A percentile compares a stretch with the other conserved stretches of the same genome.
Conservation (phyloP, 1,284 basidiomycete species). For the Chiua sp. region DNA sequence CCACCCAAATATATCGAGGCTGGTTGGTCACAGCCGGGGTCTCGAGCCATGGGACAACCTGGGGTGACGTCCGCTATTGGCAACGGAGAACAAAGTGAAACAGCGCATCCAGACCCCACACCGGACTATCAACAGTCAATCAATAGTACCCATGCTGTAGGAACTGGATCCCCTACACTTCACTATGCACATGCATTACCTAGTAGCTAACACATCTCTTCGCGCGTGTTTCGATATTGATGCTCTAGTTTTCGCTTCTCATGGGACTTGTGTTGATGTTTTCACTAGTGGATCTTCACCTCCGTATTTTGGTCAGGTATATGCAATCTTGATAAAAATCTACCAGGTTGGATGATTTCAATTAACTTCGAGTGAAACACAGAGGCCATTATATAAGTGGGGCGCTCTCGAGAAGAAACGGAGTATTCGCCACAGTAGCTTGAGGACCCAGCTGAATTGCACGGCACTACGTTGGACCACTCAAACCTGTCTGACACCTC, state of each 20-base stretch:
- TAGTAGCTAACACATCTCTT: slow-evolving; percentile 10
- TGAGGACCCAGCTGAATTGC: too few relatives aligned
- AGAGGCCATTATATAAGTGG: neutral
- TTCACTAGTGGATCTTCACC: neutral
- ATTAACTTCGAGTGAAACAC: neutral
- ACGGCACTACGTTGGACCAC: too few relatives aligned
- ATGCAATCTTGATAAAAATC: too few relatives aligned
- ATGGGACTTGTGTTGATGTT: neutral
- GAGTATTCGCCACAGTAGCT: too few relatives aligned
- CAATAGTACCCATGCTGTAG: neutral
- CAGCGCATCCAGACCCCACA: neutral
- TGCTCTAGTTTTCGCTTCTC: neutral
- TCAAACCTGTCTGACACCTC: too few relatives aligned
- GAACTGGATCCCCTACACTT: neutral
- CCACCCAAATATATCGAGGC: slow-evolving; percentile 49
- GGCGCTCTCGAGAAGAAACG: neutral
- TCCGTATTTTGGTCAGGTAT: neutral
- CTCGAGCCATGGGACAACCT: neutral
- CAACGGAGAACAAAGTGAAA: slow-evolving; percentile 9
- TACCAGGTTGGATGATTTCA: neutral
- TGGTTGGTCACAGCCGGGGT: slow-evolving; percentile 6
- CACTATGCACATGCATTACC: neutral
- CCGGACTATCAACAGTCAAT: neutral
- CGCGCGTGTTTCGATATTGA: neutral
- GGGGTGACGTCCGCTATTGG: neutral